These are phyloP conservation scores for Cladophialophora yegresii DNA, from an alignment of 2,329 filamentous ascomycete genomes.

Conservation along the genomic window DNA sequence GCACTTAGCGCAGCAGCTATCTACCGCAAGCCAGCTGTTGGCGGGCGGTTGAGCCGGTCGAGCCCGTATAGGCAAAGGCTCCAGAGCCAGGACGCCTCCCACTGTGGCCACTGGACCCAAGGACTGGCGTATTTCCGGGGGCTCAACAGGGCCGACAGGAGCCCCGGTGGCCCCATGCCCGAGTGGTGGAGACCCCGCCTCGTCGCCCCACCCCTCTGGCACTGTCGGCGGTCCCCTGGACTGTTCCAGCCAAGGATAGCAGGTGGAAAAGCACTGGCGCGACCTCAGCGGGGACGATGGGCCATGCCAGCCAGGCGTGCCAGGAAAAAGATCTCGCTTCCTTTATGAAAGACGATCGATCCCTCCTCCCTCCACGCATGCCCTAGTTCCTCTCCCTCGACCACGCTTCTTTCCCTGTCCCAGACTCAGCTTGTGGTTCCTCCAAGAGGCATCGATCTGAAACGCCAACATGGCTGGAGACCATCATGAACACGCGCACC, in stretches of 20 bases:
- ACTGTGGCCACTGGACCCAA: background rate
- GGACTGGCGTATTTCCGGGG: conserved; percentile 12
- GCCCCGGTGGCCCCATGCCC: conserved; percentile 11
- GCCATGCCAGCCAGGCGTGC: conserved; percentile 2
- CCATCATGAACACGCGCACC: conserved; percentile 23
- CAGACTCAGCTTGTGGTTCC: background rate
- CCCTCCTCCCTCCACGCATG: conserved; percentile 5
- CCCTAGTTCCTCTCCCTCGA: conserved; percentile 5
- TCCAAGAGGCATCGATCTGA: background rate
- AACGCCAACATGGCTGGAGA: conserved; percentile 11
- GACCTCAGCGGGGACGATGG: background rate
- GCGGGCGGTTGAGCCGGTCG: background rate
- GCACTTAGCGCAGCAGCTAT: background rate
- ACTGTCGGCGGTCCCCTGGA: background rate
- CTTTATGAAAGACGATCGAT: conserved; percentile 16
- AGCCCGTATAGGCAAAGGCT: background rate
- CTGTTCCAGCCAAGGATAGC: background rate
- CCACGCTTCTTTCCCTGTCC: conserved; percentile 6
- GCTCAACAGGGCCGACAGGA: background rate
- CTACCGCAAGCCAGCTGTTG: conserved; percentile 2
- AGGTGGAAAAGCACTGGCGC: conserved; percentile 3
- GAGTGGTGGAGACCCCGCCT: conserved; percentile 22
- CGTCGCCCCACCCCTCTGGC: conserved; percentile 8
- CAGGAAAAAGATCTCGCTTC: too few species aligned
- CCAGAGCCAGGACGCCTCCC: background rate